Evolutionary conservation across 352 stramenopile genomes (phyloP), one percentile per base, ranked within the genome.

Genomic region (Phytopythium delawarense): DNA sequence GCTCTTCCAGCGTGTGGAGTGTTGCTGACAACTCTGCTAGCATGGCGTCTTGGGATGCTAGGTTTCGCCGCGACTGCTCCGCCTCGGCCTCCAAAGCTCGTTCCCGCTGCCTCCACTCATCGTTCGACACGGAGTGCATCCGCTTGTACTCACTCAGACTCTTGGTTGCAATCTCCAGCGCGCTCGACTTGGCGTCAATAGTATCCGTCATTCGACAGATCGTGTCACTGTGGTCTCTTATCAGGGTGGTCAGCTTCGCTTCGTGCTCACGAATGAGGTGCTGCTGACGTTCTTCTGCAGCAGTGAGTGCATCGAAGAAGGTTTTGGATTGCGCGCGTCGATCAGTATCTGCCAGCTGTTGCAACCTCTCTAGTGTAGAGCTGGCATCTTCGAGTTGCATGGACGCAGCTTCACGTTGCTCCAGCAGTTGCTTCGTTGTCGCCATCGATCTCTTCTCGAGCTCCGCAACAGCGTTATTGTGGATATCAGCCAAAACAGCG

Each of bases 1-100:
- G 68, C 15, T 75, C 57, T 16, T 87, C 61, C 21, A 87, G 78
- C 12, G 28, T 61, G 37, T 67, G 65, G 28, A 88, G 64, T n/a
- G 67, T 73, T 7, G 63, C 63, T 15, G 34, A 34, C 18, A 58
- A 12, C 52, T 42, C 28, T 12, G 16, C 23, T 20, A 34, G 21
- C 23, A 7, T 52, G 3, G 46, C 46, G 18, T 58, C 30, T 30
- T 45, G 28, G 11, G 32, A 20, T 9, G 20, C 32, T 35, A 35
- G 21, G 1, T 12, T 4, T 9, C 2, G 23, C 25, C 23, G 46
- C 46, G 23, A 11, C 21, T 58, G 52, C 20, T 46, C 20, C 9
- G 48, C 18, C 23, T 58, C 52, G 12, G 20, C 34, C 20, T 73
- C 69, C 5, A 90, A 61, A 11, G 54, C 66, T 13, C 49, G n/a